phyloP scores from a whole-genome alignment of 1,284 basidiomycete genomes.

The Trametes polyzona region DNA sequence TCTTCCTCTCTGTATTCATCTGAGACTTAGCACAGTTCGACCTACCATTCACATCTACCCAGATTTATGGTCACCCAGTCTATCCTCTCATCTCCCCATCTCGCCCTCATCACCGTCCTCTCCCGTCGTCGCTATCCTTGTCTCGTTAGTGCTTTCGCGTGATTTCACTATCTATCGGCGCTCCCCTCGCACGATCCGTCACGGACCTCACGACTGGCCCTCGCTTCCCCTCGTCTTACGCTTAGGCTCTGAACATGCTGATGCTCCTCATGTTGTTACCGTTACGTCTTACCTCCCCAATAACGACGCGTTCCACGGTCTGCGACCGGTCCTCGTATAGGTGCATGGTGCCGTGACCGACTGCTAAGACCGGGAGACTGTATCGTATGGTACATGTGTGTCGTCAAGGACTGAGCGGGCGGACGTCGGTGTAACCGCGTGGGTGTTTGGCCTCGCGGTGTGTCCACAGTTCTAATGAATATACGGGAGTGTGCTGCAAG shows the following conservation, averaged over 20 bases:
- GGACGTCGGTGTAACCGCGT: no score
- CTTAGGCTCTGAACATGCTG: constrained; percentile 25
- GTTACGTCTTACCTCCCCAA: constrained; percentile 9
- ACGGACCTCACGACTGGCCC: constrained; percentile 25
- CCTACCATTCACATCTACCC: background rate
- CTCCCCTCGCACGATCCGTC: constrained; percentile 25
- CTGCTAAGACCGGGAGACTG: no score
- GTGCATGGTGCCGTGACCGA: no score
- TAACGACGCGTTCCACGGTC: constrained; percentile 19
- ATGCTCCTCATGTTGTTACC: constrained; percentile 28
- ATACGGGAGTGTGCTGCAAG: no score
- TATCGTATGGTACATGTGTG: no score
- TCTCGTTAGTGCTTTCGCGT: constrained; percentile 28
- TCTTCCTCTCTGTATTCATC: constrained; percentile 10
- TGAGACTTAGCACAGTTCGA: background rate
- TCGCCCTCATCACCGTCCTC: constrained; percentile 14
- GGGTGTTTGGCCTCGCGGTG: no score
- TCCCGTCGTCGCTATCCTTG: constrained; percentile 29
- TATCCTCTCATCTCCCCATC: background rate
- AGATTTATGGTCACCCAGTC: background rate
- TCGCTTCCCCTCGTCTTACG: constrained; percentile 18
- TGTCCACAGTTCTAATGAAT: no score
- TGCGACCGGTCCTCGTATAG: no score
- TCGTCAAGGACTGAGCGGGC: no score
- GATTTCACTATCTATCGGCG: constrained; percentile 31